These are phyloP conservation scores for Mycena citricolor DNA, from an alignment of 1,284 basidiomycete genomes.

Conservation along the genomic window DNA sequence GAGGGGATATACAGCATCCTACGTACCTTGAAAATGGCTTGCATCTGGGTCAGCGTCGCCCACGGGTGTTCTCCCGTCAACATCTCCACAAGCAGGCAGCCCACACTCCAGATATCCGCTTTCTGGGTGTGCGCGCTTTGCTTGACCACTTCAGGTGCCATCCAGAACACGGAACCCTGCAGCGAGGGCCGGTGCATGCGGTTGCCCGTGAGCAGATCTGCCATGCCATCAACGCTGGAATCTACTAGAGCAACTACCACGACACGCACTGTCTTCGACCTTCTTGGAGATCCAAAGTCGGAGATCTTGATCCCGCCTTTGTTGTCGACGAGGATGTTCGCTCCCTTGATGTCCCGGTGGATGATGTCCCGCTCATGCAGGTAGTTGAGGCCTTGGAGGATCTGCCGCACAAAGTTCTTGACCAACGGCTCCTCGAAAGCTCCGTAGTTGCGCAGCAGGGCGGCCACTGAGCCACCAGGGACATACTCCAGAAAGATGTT, in stretches of 20 bases:
- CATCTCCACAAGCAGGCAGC: constrained; percentile 98
- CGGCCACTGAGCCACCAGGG: constrained; percentile 95
- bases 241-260: constrained; percentile 10
- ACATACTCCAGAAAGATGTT: constrained; percentile 99
- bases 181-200: constrained; percentile 86
- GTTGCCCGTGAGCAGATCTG: constrained; percentile 77
- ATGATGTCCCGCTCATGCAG: constrained; percentile 95
- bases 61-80: constrained; percentile 96
- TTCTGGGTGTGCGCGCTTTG: constrained; percentile 93
- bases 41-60: constrained; percentile 98
- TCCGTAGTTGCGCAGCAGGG: constrained; percentile 90
- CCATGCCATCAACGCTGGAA: constrained; percentile 7
- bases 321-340: constrained; percentile 97
- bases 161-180: constrained; percentile 98
- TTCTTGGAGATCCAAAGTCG: constrained; percentile 99
- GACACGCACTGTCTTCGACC: constrained; percentile 85
- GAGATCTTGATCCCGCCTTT: constrained; percentile 98
- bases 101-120: constrained; percentile 98
- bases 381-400: constrained; percentile 88
- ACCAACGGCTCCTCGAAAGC: constrained; percentile 96
- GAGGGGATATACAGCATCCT: neutral
- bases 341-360: constrained; percentile 98
- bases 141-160: constrained; percentile 98
- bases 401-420: constrained; percentile 93
- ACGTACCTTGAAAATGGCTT: constrained; percentile 90